Evolutionary conservation across 805 yeast genomes (phyloP).

Genomic region (Pichia exigua): DNA sequence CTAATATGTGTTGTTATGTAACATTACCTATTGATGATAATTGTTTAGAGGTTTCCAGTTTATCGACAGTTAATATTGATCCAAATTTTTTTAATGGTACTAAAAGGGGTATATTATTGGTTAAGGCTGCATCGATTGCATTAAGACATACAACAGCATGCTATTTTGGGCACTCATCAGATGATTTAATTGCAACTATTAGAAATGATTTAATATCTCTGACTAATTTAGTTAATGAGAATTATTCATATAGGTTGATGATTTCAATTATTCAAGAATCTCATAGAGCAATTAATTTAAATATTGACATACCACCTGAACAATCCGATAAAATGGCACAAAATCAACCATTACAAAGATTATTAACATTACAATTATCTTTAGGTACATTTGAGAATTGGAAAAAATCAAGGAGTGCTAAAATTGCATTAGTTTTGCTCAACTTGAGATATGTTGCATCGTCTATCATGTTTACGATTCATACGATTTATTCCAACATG

Average conservation of each 20-base stretch:
- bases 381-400: constrained; percentile 43
- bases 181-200: constrained; percentile 57
- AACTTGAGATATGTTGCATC: constrained; percentile 67
- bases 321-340: constrained; percentile 68
- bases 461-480: constrained; percentile 54
- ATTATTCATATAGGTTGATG: constrained; percentile 29
- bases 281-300: constrained; percentile 68
- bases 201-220: constrained; percentile 37
- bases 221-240: constrained; percentile 16
- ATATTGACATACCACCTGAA: constrained; percentile 62
- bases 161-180: constrained; percentile 56
- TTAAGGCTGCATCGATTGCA: constrained; percentile 54
- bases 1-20: constrained; percentile 39
- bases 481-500: constrained; percentile 58
- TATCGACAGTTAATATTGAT: constrained; percentile 14
- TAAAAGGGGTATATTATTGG: constrained; percentile 28
- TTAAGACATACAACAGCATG: constrained; percentile 63
- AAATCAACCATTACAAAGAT: constrained; percentile 69
- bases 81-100: constrained; percentile 8
- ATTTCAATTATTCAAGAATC: constrained; percentile 50
- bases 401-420: constrained; percentile 33
- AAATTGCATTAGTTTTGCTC: constrained; percentile 54
- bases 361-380: constrained; percentile 60
- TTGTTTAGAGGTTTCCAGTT: constrained; percentile 18
- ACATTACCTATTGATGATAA: constrained; percentile 22